phyloP scores from a whole-genome alignment of 2,329 filamentous ascomycete species.

The Hawksworthiomyces lignivorus region DNA sequence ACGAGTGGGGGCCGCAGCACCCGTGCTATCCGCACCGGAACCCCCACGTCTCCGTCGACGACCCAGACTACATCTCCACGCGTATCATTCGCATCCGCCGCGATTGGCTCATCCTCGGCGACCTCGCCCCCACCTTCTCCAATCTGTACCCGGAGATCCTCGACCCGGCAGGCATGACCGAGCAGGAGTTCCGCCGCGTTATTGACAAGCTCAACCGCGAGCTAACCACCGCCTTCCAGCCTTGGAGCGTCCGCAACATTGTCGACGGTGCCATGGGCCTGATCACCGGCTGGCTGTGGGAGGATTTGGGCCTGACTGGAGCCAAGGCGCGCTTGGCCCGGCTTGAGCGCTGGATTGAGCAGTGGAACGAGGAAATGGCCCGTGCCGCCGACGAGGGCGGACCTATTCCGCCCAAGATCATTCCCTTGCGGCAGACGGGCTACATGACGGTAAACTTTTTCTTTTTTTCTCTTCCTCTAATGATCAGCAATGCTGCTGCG shows the following conservation, averaged over 20 bases:
- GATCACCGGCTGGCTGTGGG: slow-evolving; percentile 89
- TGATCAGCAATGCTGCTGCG: too few species aligned
- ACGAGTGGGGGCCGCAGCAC: slow-evolving; percentile 88
- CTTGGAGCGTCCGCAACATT: slow-evolving; percentile 68
- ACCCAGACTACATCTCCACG: slow-evolving; percentile 66
- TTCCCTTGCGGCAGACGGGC: slow-evolving; percentile 17
- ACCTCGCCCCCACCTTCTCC: slow-evolving; percentile 86
- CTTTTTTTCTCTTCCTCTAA: neutral
- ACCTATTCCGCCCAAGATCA: slow-evolving; percentile 17
- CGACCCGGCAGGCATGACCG: slow-evolving; percentile 71
- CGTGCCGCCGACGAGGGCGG: slow-evolving; percentile 11
- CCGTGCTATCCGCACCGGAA: slow-evolving; percentile 93
- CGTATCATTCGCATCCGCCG: slow-evolving; percentile 85
- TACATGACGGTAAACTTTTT: slow-evolving; percentile 18
- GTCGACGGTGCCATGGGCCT: slow-evolving; percentile 73
- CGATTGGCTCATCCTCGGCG: slow-evolving; percentile 85
- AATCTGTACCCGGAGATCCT: slow-evolving; percentile 96
- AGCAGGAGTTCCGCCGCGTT: slow-evolving; percentile 77
- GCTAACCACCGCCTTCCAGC: slow-evolving; percentile 70
- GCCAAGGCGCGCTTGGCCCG: slow-evolving; percentile 63
- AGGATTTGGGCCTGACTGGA: slow-evolving; percentile 72
- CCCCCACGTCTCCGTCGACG: slow-evolving; percentile 75
- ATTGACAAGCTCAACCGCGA: slow-evolving; percentile 76
- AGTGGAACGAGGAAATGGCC: slow-evolving; percentile 73
- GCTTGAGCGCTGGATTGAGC: slow-evolving; percentile 75